Evolutionary conservation across 2,329 filamentous ascomycete genomes (phyloP), one percentile per base, ranked within the genome.

Genomic region (Chaetomium strumarium): DNA sequence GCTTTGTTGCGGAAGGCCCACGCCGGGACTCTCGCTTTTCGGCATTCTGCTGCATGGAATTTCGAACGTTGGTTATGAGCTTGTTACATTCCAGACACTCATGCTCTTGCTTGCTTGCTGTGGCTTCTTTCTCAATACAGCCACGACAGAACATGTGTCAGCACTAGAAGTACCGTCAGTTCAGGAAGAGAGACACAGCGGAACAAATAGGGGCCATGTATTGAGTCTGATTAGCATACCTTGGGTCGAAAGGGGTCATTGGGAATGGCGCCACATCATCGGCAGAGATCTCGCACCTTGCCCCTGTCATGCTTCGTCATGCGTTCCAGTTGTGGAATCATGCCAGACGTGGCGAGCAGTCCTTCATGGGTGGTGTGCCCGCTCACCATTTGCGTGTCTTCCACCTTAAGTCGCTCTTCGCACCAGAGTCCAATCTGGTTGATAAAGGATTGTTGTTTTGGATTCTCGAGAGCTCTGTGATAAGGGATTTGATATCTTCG

Each of bases 101-200:
- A n/a, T 38, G 16, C 8, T 10, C 14, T 16, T 7, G 31, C 1
- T 6, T 44, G 24, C 39, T 17, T 17, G 10, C 11, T 14, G 24
- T 12, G n/a, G 10, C 8, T 24, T 47, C 45, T 17, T 20, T n/a
- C 14, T 30, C 29, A 7, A 44, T 38, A 34, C 69, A 72, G 0
- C 3, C 2, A 0, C 2, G 1, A 49, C 70, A 72, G 34, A 65
- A 69, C 1, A 64, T 19, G 43, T 73, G 70, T 0, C 55, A 51
- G 29, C 70, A 72, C 69, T 70, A 31, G 12, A 49, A 4, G 5
- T 5, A 8, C 33, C 13, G 17, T 46, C 14, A 46, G 33, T 13
- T 44, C 14, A 2, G 8, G 24, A 20, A 14, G 5, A 2, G 10
- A 19, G 2, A n/a, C 8, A 14, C 6, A 2, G 40, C 6, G 12